Conservation (phyloP, 2,329 filamentous ascomycete species). For the Colletotrichum eremochloae region DNA sequence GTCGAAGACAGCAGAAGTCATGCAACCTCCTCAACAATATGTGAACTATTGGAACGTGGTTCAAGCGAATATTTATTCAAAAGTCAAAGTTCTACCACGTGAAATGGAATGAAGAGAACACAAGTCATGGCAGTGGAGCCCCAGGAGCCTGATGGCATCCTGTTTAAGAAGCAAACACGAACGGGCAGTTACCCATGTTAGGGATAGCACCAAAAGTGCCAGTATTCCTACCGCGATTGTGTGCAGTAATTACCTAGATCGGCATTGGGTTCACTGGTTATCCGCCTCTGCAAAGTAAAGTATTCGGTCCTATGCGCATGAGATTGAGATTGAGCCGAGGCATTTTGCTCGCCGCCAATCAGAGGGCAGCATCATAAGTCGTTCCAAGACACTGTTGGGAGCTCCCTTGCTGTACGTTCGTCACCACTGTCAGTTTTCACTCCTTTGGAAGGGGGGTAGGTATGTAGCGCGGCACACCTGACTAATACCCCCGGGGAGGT, state of each 20-base stretch:
- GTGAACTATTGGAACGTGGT: background rate
- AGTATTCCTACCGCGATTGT: background rate
- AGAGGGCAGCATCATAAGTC: background rate
- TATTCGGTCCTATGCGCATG: background rate
- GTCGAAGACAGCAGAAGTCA: background rate
- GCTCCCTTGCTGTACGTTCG: background rate
- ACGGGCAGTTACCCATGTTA: conserved; percentile 8
- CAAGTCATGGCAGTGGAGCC: conserved; percentile 38
- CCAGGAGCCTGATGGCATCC: conserved; percentile 11
- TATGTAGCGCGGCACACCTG: too few species aligned
- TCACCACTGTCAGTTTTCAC: background rate
- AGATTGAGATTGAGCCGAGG: conserved; percentile 25
- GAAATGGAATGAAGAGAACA: conserved; percentile 15
- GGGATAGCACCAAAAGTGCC: conserved; percentile 20
- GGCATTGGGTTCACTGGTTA: conserved; percentile 32
- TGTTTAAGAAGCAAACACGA: conserved; percentile 10
- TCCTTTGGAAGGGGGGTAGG: too few species aligned
- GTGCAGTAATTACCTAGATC: conserved; percentile 15
- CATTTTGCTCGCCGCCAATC: conserved; percentile 21
- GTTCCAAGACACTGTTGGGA: background rate
- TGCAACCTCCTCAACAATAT: background rate
- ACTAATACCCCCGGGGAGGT: too few species aligned
- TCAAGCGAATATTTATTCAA: background rate
- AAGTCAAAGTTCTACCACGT: conserved; percentile 16
- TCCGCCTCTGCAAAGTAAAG: conserved; percentile 17